Conservation (phyloP, 495 filamentous ascomycete species). For the Talaromyces thailandensis region DNA sequence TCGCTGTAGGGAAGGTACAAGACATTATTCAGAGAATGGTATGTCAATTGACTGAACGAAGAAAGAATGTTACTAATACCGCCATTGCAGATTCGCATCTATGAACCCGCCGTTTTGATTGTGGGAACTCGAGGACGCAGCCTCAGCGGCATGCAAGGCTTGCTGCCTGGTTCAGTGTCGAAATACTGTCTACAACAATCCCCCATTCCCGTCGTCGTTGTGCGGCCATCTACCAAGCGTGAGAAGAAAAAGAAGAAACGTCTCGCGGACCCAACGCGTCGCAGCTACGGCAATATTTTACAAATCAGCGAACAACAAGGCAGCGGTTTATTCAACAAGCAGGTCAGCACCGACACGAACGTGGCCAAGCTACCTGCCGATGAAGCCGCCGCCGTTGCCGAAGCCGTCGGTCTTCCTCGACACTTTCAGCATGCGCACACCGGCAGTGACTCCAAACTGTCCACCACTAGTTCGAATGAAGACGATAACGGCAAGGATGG, state of each 20-base stretch:
- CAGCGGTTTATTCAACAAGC: slow-evolving; percentile 46
- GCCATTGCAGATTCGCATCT: slow-evolving; percentile 70
- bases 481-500: slow-evolving; percentile 17
- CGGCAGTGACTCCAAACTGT: slow-evolving; percentile 31
- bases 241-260: slow-evolving; percentile 89
- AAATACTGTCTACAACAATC: slow-evolving; percentile 96
- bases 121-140: slow-evolving; percentile 87
- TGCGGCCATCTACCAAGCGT: slow-evolving; percentile 81
- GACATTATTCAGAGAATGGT: slow-evolving; percentile 91
- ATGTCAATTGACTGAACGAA: slow-evolving; percentile 17
- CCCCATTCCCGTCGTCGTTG: slow-evolving; percentile 94
- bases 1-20: slow-evolving; percentile 86
- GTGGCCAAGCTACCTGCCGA: slow-evolving; percentile 40
- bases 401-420: slow-evolving; percentile 55
- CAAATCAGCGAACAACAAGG: slow-evolving; percentile 46
- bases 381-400: slow-evolving; percentile 63
- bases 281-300: slow-evolving; percentile 74
- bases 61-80: not conserved
- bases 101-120: slow-evolving; percentile 90
- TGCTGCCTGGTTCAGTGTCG: slow-evolving; percentile 88
- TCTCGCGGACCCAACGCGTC: slow-evolving; percentile 64
- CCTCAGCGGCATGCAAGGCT: slow-evolving; percentile 77
- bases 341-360: slow-evolving; percentile 31
- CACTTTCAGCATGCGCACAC: slow-evolving; percentile 26
- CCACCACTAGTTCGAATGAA: slow-evolving; percentile 43